These are phyloP conservation scores for Nepenthes gracilis DNA, from an alignment of 148 eudicot species.

Conservation along the genomic window DNA sequence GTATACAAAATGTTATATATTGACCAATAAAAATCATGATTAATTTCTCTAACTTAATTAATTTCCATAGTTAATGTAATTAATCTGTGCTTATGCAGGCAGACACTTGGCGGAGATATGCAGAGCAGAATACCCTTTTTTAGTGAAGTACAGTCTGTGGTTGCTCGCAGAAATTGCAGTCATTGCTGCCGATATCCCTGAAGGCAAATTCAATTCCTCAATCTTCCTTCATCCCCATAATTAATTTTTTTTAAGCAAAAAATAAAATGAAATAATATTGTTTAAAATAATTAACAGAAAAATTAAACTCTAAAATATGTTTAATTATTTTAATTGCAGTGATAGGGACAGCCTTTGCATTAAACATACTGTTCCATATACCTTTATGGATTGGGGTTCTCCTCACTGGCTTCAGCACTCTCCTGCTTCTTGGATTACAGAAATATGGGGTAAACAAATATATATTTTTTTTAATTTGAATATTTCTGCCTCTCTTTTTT, in stretches of 20 bases:
- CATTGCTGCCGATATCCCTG: conserved; percentile 90
- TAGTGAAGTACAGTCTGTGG: conserved; percentile 75
- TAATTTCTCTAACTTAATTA: too few relatives aligned
- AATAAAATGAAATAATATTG: too few relatives aligned
- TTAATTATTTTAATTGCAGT: conserved; percentile 21
- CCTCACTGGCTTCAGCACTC: conserved; percentile 70
- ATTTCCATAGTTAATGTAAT: too few relatives aligned
- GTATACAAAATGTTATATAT: too few relatives aligned
- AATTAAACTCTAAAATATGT: not conserved
- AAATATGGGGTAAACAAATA: conserved; percentile 55
- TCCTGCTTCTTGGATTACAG: conserved; percentile 70
- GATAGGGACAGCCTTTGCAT: conserved; percentile 85
- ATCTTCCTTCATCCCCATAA: not conserved
- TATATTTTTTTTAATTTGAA: too few relatives aligned
- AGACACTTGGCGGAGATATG: conserved; percentile 79
- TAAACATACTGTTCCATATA: conserved; percentile 60
- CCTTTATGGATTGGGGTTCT: conserved; percentile 93
- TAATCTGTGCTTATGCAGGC: conserved; percentile 20
- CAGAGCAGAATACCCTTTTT: conserved; percentile 70
- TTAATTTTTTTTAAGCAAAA: not conserved
- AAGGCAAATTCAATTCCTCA: conserved; percentile 26
- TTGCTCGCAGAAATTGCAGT: conserved; percentile 81
- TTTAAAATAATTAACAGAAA: too few relatives aligned
- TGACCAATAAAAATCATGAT: too few relatives aligned
- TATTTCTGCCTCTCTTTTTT: not conserved